Base-by-base conservation (phyloP, 78 protist species). In the Dictyostelium capitatum region DNA sequence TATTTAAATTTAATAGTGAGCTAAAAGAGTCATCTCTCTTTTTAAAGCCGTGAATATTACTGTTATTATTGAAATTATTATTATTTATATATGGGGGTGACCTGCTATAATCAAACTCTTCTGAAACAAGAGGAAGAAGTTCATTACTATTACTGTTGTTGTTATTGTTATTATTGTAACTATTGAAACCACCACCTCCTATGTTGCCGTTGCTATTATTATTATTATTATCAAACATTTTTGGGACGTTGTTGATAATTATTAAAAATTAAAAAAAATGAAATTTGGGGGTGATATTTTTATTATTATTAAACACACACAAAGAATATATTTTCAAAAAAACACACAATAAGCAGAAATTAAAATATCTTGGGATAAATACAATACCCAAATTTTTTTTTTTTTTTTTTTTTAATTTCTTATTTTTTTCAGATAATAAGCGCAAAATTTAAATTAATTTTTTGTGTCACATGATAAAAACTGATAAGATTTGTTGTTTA, bases 151-250 rank as follows among this genome's bases (percentile, higher is more conserved):
- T 65, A 28, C 41, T 64, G 8, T 65, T 65, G 28, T 65, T 65
- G 12, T 23, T 65, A 65, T 67, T 67, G 48, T 28, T 67, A 67
- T 37, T 67, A 17, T 11, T 67, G 15, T 37, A 30, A 65, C 8
- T 65, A 30, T 67, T 67, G 30, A 62, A 62, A 10, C 28, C 28
- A 17, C 62, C 23, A n/a, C 70, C 70, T 23, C 70, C 70, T 62
- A 37, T 62, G 37, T 57, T 56, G 9, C 23, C 28, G 70, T 6
- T 62, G 37, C 37, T 62, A 23, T 23, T 62, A 62, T 62, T 62
- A 37, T 32, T 62, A 62, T 62, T 62, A 62, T 62, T 62, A 37
- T 62, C 70, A 62, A 62, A 62, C 70, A 62, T 62, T 30, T n/a
- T n/a, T n/a, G n/a, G n/a, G n/a, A n/a, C n/a, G n/a, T n/a, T n/a